Evolutionary conservation across 306 rosid species (phyloP).

Genomic region (Cajanus cajan): DNA sequence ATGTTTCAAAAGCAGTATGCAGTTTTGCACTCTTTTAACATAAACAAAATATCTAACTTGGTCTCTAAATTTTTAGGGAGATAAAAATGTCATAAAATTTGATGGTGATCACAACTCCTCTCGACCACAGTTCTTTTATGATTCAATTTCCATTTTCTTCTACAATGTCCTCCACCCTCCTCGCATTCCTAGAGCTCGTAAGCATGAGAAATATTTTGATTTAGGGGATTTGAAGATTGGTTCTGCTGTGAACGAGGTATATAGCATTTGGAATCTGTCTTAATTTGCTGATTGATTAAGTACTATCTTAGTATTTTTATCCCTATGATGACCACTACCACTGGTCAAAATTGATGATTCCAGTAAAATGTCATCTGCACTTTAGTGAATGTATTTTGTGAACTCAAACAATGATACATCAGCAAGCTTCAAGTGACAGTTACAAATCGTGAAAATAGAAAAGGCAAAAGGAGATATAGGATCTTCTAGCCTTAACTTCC

Average conservation of each 20-base stretch:
- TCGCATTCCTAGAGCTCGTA: constrained; percentile 51
- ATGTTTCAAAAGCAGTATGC: background rate
- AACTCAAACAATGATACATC: constrained; percentile 3
- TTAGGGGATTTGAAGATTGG: constrained; percentile 68
- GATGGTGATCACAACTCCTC: constrained; percentile 96
- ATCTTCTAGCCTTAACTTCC: background rate
- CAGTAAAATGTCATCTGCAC: background rate
- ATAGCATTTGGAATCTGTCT: constrained; percentile 15
- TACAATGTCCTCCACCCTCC: constrained; percentile 90
- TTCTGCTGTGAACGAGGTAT: constrained; percentile 74
- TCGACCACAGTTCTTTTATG: constrained; percentile 89
- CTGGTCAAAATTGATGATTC: constrained; percentile 3
- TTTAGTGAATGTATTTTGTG: background rate
- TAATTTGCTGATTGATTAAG: background rate
- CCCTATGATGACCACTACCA: too few relatives aligned
- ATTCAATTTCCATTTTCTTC: constrained; percentile 89
- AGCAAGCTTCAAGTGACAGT: constrained; percentile 5
- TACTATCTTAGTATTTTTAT: too few relatives aligned
- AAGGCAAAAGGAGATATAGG: background rate
- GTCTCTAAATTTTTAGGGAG: constrained; percentile 62
- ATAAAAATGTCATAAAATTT: constrained; percentile 76
- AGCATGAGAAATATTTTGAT: constrained; percentile 74
- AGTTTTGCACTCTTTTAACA: background rate
- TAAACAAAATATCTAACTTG: constrained; percentile 14
- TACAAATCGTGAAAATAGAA: background rate